Evolutionary conservation across 352 stramenopile genomes (phyloP), one percentile per base, ranked within the genome.

Genomic region (Globisporangium nunn): DNA sequence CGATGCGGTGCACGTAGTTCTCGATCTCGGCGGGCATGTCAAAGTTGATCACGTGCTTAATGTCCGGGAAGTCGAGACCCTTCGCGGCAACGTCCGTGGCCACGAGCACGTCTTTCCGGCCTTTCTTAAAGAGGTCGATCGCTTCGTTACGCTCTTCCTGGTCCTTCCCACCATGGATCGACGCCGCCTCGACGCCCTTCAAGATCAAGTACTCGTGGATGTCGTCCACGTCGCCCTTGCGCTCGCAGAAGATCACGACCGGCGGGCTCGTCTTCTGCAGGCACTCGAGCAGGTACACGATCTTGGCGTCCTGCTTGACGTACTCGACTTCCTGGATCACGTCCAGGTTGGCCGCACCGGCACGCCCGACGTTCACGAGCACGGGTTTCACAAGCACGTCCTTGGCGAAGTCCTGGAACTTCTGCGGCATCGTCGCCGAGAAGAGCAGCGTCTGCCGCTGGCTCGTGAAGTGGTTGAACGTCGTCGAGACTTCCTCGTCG

Each of bases 41-140:
- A 66, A 99, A 99, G 71, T 99, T 99, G 61, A 99, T 99, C 15
- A 99, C 97, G 70, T 99, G 96, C 72, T 99, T 97, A 66, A 99
- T 99, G 68, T 99, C 93, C 0, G 96, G 88, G 58, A 99, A 99
- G 69, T 99, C 97, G 28, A 99, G 76, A 48, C 97, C 97, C 67
- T 99, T 99, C 23, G 97, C 96, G 3, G 97, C 97, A 28, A 99
- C 75, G 74, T 99, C 97, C 0, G 97, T 99, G 2, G 97, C 96
- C 10, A 99, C 95, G 35, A 99, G 74, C 39, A 99, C 96, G 71
- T 99, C 97, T 67, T 99, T 99, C 12, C 59, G 52, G 6, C 93
- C 89, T 28, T 62, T 68, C 67, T 98, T 98, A 72, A 98, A 99
- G 31, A 91, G 57, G 45, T 88, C 74, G 59, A 99, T 98, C 12